Conservation (phyloP, 108 stramenopile genomes). For the Cyclotella choctawhatcheeana region DNA sequence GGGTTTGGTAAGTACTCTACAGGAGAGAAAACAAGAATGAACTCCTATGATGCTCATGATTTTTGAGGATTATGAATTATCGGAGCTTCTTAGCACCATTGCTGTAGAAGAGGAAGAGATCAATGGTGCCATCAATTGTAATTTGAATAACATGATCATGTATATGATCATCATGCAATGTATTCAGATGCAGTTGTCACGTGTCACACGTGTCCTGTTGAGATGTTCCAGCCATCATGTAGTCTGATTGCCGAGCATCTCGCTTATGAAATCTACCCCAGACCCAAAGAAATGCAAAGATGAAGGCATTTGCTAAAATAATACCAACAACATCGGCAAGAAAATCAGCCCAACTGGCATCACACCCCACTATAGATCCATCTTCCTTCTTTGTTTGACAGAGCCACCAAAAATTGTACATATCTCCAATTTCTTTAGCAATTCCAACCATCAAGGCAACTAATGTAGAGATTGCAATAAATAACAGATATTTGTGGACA, state of each 20-base stretch:
- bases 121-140: too few relatives aligned
- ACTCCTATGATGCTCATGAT: too few relatives aligned
- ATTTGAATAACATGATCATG: too few relatives aligned
- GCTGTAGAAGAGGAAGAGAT: too few relatives aligned
- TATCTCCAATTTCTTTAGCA: slow-evolving; percentile 30
- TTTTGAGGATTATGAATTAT: too few relatives aligned
- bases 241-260: background rate
- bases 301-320: slow-evolving; percentile 8
- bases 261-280: background rate
- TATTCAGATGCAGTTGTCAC: too few relatives aligned
- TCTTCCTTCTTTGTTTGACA: slow-evolving; percentile 11
- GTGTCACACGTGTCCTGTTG: too few relatives aligned
- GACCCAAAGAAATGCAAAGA: background rate
- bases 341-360: slow-evolving; percentile 28
- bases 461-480: slow-evolving; percentile 11
- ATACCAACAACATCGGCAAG: slow-evolving; percentile 35
- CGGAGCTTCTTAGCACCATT: too few relatives aligned
- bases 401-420: slow-evolving; percentile 20
- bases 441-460: slow-evolving; percentile 19
- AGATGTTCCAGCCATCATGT: background rate
- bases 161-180: too few relatives aligned
- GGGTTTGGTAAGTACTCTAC: too few relatives aligned
- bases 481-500: background rate
- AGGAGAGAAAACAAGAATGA: too few relatives aligned
- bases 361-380: slow-evolving; percentile 18